phyloP scores from a whole-genome alignment of 352 stramenopile species.

The Globisporangium apiculatum region DNA sequence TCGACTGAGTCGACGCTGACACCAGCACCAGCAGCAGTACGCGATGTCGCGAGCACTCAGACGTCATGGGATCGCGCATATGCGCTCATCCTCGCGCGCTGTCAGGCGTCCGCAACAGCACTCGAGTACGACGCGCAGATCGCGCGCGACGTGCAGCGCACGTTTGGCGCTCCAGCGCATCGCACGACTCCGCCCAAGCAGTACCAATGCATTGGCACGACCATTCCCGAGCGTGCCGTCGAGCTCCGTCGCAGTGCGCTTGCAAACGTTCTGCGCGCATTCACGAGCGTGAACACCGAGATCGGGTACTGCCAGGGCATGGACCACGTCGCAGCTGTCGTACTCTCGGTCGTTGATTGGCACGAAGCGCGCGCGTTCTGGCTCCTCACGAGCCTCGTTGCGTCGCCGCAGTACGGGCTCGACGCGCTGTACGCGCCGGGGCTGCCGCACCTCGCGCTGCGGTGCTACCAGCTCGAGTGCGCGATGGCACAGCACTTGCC shows the following conservation, averaged over 20 bases:
- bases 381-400: constrained; percentile 52
- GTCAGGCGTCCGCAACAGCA: constrained; percentile 18
- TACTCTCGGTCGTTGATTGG: constrained; percentile 63
- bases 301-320: constrained; percentile 76
- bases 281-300: constrained; percentile 58
- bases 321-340: constrained; percentile 55
- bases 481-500: constrained; percentile 37
- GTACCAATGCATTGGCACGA: constrained; percentile 11
- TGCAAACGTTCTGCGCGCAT: constrained; percentile 51
- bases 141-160: constrained; percentile 51
- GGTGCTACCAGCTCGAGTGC: constrained; percentile 63
- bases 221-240: constrained; percentile 10
- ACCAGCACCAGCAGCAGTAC: neutral
- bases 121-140: constrained; percentile 64
- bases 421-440: constrained; percentile 51
- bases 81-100: constrained; percentile 39
- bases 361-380: constrained; percentile 62
- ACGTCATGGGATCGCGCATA: constrained; percentile 29
- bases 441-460: constrained; percentile 49
- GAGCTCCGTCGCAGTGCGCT: constrained; percentile 34
- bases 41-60: neutral
- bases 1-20: neutral
- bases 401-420: constrained; percentile 48
- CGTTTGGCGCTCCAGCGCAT: constrained; percentile 55
- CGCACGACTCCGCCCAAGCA: constrained; percentile 22